Conservation (phyloP, 129 eudicot genomes). For the Pittosporum tobira region DNA sequence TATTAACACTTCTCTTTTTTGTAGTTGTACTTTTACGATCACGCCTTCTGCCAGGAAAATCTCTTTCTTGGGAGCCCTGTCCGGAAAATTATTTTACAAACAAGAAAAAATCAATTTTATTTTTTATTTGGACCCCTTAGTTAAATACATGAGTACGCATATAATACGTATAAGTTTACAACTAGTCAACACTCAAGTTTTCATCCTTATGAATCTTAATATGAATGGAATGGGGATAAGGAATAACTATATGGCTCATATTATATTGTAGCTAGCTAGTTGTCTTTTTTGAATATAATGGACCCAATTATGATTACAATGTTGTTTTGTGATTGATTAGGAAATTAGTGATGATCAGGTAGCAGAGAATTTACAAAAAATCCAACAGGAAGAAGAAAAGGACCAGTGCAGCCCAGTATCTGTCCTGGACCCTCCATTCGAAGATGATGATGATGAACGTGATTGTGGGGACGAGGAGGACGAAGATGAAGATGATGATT, state of each 20-base stretch:
- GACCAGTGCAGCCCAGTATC: slow-evolving; percentile 92
- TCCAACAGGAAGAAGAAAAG: slow-evolving; percentile 43
- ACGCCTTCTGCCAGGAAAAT: slow-evolving; percentile 36
- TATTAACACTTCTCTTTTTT: slow-evolving; percentile 8
- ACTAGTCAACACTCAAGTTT: slow-evolving; percentile 19
- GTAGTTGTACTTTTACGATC: slow-evolving; percentile 20
- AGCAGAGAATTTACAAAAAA: slow-evolving; percentile 12
- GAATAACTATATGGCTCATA: no score
- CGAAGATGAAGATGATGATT: slow-evolving; percentile 26
- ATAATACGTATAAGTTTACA: slow-evolving; percentile 17
- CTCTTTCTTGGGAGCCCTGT: slow-evolving; percentile 4
- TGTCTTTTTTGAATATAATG: not conserved
- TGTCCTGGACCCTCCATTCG: slow-evolving; percentile 63
- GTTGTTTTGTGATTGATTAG: slow-evolving; percentile 18
- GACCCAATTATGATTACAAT: not conserved
- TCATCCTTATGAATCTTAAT: not conserved
- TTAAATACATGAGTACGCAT: slow-evolving; percentile 14
- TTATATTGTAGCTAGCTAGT: not conserved
- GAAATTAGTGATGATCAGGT: slow-evolving; percentile 24
- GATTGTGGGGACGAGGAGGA: slow-evolving; percentile 15
- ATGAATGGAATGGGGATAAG: no score
- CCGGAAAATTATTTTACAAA: slow-evolving; percentile 9
- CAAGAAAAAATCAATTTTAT: slow-evolving; percentile 25
- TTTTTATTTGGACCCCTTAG: slow-evolving; percentile 16
- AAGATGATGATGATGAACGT: slow-evolving; percentile 44